A percentile compares a stretch with the other conserved stretches of the same genome.
Evolutionary conservation across 768 basidiomycete species (phyloP).

Genomic region (Phlegmacium glaucopus): DNA sequence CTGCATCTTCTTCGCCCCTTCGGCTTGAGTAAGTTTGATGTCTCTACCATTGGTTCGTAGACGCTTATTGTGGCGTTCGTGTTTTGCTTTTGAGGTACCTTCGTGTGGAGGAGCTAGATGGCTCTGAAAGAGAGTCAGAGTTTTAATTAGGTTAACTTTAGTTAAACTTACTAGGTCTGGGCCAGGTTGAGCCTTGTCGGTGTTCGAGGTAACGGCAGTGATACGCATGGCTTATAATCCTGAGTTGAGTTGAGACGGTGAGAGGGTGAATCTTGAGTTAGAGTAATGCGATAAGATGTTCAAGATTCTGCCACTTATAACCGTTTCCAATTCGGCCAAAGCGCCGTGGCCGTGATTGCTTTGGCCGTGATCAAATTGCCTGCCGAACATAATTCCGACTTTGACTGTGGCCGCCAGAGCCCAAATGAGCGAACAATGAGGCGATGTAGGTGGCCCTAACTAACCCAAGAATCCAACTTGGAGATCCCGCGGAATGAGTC

Average conservation of each 20-base stretch:
- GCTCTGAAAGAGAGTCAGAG: too few species aligned
- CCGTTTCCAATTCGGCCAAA: conserved; percentile 11
- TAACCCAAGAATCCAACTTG: too few species aligned
- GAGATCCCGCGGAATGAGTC: too few species aligned
- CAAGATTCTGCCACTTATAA: conserved; percentile 8
- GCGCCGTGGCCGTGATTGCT: neutral
- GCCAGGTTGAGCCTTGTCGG: neutral
- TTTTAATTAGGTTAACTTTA: too few species aligned
- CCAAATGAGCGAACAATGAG: neutral
- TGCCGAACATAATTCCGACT: neutral
- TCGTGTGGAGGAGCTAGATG: too few species aligned
- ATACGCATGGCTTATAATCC: conserved; percentile 6
- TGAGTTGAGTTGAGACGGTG: neutral
- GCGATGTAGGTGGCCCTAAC: too few species aligned
- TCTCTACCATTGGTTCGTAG: conserved; percentile 1
- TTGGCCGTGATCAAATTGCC: neutral
- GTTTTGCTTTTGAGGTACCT: neutral
- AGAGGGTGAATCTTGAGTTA: neutral
- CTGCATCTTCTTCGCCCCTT: conserved; percentile 23
- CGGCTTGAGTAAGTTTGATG: conserved; percentile 4
- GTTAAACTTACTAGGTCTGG: neutral
- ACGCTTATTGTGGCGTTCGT: neutral
- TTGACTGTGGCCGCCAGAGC: too few species aligned
- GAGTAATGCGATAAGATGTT: neutral
- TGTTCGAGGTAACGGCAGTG: conserved; percentile 6